phyloP scores from a whole-genome alignment of 1,139 yeast genomes.

The Geotrichum restrictum region DNA sequence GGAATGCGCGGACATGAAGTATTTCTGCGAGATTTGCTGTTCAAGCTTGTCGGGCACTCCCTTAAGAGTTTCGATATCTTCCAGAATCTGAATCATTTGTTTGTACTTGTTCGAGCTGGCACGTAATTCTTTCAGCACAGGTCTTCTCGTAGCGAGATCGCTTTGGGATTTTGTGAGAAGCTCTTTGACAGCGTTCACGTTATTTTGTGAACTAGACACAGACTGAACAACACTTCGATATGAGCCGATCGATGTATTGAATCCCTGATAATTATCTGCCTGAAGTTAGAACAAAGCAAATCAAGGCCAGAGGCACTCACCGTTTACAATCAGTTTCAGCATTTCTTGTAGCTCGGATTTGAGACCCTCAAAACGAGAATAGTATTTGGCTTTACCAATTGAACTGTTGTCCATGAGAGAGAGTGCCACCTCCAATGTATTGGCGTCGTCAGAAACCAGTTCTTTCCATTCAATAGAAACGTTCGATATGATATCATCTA shows the following conservation, averaged over 20 bases:
- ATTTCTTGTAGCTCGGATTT: slow-evolving; percentile 54
- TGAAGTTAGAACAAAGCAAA: slow-evolving; percentile 6
- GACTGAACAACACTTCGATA: slow-evolving; percentile 59
- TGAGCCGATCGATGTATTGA: slow-evolving; percentile 77
- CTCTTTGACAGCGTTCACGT: slow-evolving; percentile 49
- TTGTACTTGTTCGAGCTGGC: slow-evolving; percentile 58
- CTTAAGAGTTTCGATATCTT: slow-evolving; percentile 61
- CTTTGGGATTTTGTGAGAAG: slow-evolving; percentile 49
- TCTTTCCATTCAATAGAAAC: slow-evolving; percentile 34
- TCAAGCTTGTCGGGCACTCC: slow-evolving; percentile 63
- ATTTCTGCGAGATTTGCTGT: slow-evolving; percentile 58
- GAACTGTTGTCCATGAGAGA: slow-evolving; percentile 79
- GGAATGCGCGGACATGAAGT: slow-evolving; percentile 65
- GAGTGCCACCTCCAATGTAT: slow-evolving; percentile 80
- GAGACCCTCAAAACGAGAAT: slow-evolving; percentile 52
- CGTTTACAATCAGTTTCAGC: slow-evolving; percentile 68
- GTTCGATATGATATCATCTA: slow-evolving; percentile 16
- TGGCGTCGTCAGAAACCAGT: slow-evolving; percentile 48
- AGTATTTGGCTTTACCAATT: slow-evolving; percentile 77
- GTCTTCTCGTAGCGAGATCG: slow-evolving; percentile 54
- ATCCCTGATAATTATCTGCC: slow-evolving; percentile 63
- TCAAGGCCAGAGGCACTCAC: slow-evolving; percentile 18
- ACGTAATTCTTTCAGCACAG: slow-evolving; percentile 60
- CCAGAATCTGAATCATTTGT: slow-evolving; percentile 67
- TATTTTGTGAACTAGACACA: slow-evolving; percentile 55